These are phyloP conservation scores for Herpetospermum pedunculosum DNA, from an alignment of 306 rosid species.

Conservation along the genomic window DNA sequence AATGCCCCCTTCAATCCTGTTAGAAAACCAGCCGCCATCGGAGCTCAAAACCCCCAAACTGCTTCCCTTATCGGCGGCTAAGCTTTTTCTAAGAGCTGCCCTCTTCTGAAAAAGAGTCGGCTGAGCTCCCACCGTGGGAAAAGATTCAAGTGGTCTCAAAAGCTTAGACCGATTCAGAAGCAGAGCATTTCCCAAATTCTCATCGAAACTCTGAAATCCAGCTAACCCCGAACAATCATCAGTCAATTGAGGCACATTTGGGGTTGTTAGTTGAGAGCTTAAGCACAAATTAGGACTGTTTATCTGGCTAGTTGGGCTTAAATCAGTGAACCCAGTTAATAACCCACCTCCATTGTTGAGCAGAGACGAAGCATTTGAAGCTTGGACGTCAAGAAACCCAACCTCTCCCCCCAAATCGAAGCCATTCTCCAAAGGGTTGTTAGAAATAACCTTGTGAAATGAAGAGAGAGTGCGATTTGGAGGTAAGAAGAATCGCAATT, in stretches of 20 bases:
- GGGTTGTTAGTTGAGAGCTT: constrained; percentile 27
- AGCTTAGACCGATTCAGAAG: constrained; percentile 35
- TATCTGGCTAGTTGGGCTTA: constrained; percentile 24
- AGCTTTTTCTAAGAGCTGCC: constrained; percentile 28
- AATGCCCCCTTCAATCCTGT: neutral
- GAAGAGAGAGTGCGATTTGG: constrained; percentile 40
- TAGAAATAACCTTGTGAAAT: constrained; percentile 23
- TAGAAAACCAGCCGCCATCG: neutral
- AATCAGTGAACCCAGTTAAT: constrained; percentile 33
- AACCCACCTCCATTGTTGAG: constrained; percentile 11
- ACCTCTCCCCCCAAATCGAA: constrained; percentile 48
- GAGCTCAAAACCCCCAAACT: constrained; percentile 30
- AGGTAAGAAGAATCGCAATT: constrained; percentile 47
- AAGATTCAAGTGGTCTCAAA: constrained; percentile 44
- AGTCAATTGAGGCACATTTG: neutral
- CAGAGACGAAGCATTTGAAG: constrained; percentile 9
- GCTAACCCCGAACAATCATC: neutral
- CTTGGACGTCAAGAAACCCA: constrained; percentile 24
- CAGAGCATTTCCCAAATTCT: constrained; percentile 31
- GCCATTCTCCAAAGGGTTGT: constrained; percentile 40
- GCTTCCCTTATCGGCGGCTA: constrained; percentile 28
- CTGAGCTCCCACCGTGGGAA: constrained; percentile 39
- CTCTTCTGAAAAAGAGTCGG: constrained; percentile 88
- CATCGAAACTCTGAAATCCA: constrained; percentile 36
- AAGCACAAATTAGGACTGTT: constrained; percentile 28